Conservation (phyloP, 805 yeast species). For the Pichia manshurica region DNA sequence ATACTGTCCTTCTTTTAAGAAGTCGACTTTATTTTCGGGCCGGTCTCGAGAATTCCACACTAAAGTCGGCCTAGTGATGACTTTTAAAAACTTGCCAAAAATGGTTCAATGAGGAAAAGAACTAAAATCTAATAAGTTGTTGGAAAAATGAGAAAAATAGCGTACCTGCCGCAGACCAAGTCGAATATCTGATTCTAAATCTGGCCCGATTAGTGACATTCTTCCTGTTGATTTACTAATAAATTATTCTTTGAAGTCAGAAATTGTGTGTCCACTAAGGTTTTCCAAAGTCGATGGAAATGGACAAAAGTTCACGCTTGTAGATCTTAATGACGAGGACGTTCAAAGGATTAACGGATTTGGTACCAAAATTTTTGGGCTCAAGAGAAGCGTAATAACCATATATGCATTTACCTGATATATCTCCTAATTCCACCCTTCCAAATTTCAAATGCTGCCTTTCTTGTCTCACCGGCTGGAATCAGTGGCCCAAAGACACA, state of each 20-base stretch:
- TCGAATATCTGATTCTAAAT: slow-evolving; percentile 71
- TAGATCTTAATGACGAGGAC: slow-evolving; percentile 35
- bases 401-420: slow-evolving; percentile 1
- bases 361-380: neutral
- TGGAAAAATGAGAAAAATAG: too few relatives aligned
- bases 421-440: slow-evolving; percentile 31
- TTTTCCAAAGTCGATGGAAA: slow-evolving; percentile 31
- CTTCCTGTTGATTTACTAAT: slow-evolving; percentile 48
- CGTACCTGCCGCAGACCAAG: slow-evolving; percentile 70
- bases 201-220: slow-evolving; percentile 49
- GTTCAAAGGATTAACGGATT: neutral
- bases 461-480: slow-evolving; percentile 16
- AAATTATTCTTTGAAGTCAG: slow-evolving; percentile 56
- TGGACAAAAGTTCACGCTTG: slow-evolving; percentile 30
- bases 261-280: slow-evolving; percentile 37
- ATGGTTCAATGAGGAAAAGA: too few relatives aligned
- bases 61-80: too few relatives aligned
- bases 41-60: too few relatives aligned
- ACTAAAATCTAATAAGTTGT: too few relatives aligned
- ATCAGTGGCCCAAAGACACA: slow-evolving; percentile 29
- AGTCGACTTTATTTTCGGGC: too few relatives aligned
- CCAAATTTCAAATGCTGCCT: slow-evolving; percentile 31
- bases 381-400: too few relatives aligned
- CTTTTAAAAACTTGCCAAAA: too few relatives aligned
- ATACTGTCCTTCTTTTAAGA: too few relatives aligned